Evolutionary conservation across 441 rosid genomes (phyloP), one percentile per base, ranked within the genome.

Genomic region (Bruguiera hainesii): DNA sequence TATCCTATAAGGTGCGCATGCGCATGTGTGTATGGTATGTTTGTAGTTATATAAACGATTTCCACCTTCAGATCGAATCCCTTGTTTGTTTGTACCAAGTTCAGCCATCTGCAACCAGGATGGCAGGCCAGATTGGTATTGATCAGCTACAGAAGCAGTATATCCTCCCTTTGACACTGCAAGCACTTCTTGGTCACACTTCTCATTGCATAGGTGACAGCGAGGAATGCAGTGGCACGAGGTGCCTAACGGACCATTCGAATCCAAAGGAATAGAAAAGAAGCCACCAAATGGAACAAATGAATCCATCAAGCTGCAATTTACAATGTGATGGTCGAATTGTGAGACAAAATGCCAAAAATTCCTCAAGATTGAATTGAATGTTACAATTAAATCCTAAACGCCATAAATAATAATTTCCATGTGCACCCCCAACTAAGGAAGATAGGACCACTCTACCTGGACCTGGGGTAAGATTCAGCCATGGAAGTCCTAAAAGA

Each of bases 201-300:
- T 85, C 63, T 82, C 79, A 6, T 65, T 72, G 69, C 76, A 82
- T 37, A 73, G 68, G 35, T 75, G 67, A 64, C 83, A 81, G 46
- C 73, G 84, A 1, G 80, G 26, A 15, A 15, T 55, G 50, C 64
- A 57, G 39, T 79, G 87, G 73, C 59, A 64, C 5, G 75, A 64
- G 68, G 74, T 77, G 58, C 81, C 60, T 73, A 78, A 68, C 11
- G 86, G 77, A 67, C 78, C 69, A 64, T 80, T 84, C 33, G 78
- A 56, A 60, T 90, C 98, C 0, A 87, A 59, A 25, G 87, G 83
- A 19, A 85, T 79, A 64, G 96, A 78, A 78, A 93, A 93, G 74
- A 89, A 86, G 58, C 98, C 97, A 39, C 87, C 98, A 73, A 93
- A 90, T 20, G 98, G 98, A 70, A 93, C 89, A 77, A 93, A 93